Percentiles rank a stretch among this genome's conserved stretches.
Evolutionary conservation across 2,329 filamentous ascomycete species (phyloP).

Genomic region (Xylaria sp.): DNA sequence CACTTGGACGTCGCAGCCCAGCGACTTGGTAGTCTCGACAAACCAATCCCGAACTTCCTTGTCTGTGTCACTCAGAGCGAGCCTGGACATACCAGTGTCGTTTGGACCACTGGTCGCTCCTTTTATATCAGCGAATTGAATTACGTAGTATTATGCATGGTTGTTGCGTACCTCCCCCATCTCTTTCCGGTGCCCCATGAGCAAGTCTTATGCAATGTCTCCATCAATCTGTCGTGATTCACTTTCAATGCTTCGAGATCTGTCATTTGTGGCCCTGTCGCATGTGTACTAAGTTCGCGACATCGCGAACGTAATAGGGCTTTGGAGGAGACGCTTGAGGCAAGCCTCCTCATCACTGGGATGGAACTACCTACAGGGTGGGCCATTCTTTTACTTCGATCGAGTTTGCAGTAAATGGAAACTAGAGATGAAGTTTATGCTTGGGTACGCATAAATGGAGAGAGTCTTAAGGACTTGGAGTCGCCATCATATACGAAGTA

Average conservation of each 20-base stretch:
- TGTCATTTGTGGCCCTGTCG: conserved; percentile 1
- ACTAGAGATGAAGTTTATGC: neutral
- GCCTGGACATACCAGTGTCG: conserved; percentile 80
- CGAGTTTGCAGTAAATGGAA: neutral
- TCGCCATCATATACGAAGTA: too few species aligned
- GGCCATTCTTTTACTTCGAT: neutral
- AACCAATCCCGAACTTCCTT: conserved; percentile 82
- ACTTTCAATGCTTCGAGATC: conserved; percentile 57
- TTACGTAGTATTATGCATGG: neutral
- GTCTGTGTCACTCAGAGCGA: conserved; percentile 77
- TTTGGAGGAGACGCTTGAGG: conserved; percentile 9
- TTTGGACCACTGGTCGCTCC: conserved; percentile 56
- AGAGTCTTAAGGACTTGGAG: neutral
- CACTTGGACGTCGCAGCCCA: conserved; percentile 74
- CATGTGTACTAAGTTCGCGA: conserved; percentile 28
- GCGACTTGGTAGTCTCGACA: conserved; percentile 65
- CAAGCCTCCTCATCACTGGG: conserved; percentile 15
- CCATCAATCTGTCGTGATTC: conserved; percentile 68
- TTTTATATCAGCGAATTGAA: conserved; percentile 17
- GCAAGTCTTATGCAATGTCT: conserved; percentile 72
- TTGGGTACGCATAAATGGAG: neutral
- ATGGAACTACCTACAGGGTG: neutral
- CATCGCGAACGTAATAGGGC: conserved; percentile 10
- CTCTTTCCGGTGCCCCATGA: conserved; percentile 72
- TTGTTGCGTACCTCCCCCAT: conserved; percentile 69